Percentiles rank a stretch among this genome's conserved stretches.
These are phyloP conservation scores for Cokeromyces recurvatus DNA, from an alignment of 371 early-diverging fungal genomes.

Conservation along the genomic window DNA sequence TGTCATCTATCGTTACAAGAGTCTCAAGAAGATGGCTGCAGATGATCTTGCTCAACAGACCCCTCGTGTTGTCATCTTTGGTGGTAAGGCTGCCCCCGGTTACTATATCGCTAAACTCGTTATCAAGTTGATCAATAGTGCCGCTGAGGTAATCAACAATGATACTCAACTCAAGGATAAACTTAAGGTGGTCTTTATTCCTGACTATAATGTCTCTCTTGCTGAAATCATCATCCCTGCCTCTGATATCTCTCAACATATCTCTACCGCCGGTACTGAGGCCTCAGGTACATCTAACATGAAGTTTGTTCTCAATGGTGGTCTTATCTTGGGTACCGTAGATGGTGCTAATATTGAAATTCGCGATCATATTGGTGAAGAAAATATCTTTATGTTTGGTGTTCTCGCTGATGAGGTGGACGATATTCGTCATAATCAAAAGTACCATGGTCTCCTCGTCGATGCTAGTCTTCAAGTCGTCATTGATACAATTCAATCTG, in stretches of 20 bases:
- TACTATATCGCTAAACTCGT: slow-evolving; percentile 95
- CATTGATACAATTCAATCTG: slow-evolving; percentile 66
- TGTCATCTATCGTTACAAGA: slow-evolving; percentile 84
- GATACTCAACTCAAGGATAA: slow-evolving; percentile 68
- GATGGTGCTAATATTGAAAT: slow-evolving; percentile 95
- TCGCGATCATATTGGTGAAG: slow-evolving; percentile 87
- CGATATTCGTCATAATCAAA: slow-evolving; percentile 81
- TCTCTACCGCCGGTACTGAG: slow-evolving; percentile 94
- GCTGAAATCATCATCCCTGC: slow-evolving; percentile 91
- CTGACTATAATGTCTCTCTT: slow-evolving; percentile 91
- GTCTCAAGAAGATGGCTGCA: slow-evolving; percentile 66
- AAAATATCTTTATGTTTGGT: slow-evolving; percentile 94
- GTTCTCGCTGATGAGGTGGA: slow-evolving; percentile 81
- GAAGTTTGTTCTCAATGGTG: slow-evolving; percentile 96
- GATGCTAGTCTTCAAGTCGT: slow-evolving; percentile 74
- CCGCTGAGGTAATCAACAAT: slow-evolving; percentile 76
- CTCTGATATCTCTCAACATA: slow-evolving; percentile 90
- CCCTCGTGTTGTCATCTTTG: slow-evolving; percentile 79
- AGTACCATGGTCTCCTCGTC: slow-evolving; percentile 67
- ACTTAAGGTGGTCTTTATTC: slow-evolving; percentile 89
- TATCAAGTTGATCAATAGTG: slow-evolving; percentile 93
- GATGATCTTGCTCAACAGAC: slow-evolving; percentile 58
- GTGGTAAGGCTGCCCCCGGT: slow-evolving; percentile 88
- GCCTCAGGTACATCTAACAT: slow-evolving; percentile 97
- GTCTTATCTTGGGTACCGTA: slow-evolving; percentile 83